A percentile compares a stretch with the other conserved stretches of the same genome.
phyloP scores from a whole-genome alignment of 2,329 filamentous ascomycete genomes.

The Neospermospora avenae region DNA sequence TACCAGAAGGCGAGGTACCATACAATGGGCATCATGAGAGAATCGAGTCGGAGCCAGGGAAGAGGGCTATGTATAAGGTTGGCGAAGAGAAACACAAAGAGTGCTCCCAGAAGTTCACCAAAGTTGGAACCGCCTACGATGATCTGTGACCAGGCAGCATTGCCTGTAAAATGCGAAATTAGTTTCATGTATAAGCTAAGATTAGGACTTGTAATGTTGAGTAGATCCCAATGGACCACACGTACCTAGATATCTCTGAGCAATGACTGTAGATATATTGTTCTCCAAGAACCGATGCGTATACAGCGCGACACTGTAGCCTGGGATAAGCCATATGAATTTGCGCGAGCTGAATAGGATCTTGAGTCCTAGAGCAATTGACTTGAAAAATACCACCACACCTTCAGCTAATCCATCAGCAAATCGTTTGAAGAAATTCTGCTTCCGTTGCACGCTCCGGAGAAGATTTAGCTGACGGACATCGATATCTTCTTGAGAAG shows the following conservation, averaged over 20 bases:
- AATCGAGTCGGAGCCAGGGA: constrained; percentile 1
- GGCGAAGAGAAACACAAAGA: background rate
- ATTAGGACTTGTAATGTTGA: background rate
- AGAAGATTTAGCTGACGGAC: background rate
- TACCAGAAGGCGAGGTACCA: background rate
- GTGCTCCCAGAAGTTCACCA: background rate
- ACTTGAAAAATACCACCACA: background rate
- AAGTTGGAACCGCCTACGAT: constrained; percentile 1
- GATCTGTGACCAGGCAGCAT: constrained; percentile 5
- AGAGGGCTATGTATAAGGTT: background rate
- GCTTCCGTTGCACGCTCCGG: background rate
- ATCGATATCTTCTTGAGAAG: background rate
- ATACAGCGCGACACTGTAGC: constrained; percentile 2
- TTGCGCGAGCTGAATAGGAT: background rate
- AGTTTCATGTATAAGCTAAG: too few relatives aligned
- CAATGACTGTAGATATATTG: background rate
- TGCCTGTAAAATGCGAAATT: background rate
- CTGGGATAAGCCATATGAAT: background rate
- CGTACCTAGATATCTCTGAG: constrained; percentile 4
- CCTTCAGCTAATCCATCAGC: background rate
- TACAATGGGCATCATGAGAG: background rate
- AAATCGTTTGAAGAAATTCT: background rate
- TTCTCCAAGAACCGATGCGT: constrained; percentile 2
- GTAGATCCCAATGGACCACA: background rate
- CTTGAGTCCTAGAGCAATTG: background rate